phyloP scores from a whole-genome alignment of 2,329 filamentous ascomycete species.

The Dryadomyces quercus-mongolicae region DNA sequence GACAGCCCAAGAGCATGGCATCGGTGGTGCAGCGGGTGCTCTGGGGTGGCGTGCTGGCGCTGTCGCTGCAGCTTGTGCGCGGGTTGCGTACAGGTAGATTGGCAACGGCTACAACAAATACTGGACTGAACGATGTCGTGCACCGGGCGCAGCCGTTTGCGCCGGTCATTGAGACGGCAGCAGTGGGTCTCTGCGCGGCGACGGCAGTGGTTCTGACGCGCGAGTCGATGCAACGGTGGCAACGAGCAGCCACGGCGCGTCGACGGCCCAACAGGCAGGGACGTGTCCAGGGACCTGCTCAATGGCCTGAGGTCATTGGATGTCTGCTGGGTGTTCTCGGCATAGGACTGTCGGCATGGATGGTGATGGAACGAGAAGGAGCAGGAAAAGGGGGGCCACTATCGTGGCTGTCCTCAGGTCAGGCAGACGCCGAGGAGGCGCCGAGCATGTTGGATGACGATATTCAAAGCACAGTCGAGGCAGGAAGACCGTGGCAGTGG shows the following conservation, averaged over 20 bases:
- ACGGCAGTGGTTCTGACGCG: slow-evolving; percentile 4
- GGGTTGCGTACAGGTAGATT: neutral
- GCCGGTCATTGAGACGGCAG: slow-evolving; percentile 4
- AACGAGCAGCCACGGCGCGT: neutral
- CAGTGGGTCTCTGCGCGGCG: slow-evolving; percentile 7
- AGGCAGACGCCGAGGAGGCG: neutral
- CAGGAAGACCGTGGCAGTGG: slow-evolving; percentile 6
- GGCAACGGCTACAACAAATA: no score
- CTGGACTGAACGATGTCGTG: neutral
- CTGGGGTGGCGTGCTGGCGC: neutral
- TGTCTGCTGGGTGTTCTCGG: slow-evolving; percentile 6
- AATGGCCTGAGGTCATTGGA: neutral
- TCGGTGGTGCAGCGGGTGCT: neutral
- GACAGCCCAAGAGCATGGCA: neutral
- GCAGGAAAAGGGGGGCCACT: neutral
- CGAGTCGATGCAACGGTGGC: slow-evolving; percentile 5
- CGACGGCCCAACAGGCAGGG: neutral
- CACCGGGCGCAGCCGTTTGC: slow-evolving; percentile 4
- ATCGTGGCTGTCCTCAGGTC: neutral
- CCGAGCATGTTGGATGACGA: neutral
- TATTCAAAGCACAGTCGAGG: neutral
- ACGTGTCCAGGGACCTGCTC: no score
- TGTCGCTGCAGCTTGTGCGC: neutral
- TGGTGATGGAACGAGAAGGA: slow-evolving; percentile 6
- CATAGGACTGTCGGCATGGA: slow-evolving; percentile 8